Evolutionary conservation across 257 asterid genomes (phyloP), one percentile per base, ranked within the genome.

Genomic region (Solanum ossicruentum): DNA sequence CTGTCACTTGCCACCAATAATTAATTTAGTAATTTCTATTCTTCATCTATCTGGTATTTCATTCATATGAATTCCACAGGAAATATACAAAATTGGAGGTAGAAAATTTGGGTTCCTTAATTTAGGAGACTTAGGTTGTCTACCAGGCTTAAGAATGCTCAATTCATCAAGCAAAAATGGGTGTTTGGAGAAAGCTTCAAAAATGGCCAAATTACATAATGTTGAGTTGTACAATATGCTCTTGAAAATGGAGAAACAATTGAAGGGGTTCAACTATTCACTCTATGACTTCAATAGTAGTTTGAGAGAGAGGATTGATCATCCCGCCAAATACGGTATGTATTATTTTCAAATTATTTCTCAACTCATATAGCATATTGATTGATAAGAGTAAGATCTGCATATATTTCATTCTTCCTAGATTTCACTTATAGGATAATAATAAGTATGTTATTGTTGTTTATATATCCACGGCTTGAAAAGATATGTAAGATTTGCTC

Each of bases 101-200:
- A 88, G 93, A 52, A 93, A 92, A 87, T 92, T 93, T 39, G 91
- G 90, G 84, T 91, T 93, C 81, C 63, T 92, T 26, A 91, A 91
- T 79, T 85, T 93, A n/a, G 95, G 94, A 69, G 92, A 91, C 66
- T 84, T 92, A 88, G 95, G 98, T 58, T 93, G 96, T 84, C 4
- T 86, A 8, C 98, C 98, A 0, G 94, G 93, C 75, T 54, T 92
- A 17, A 92, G 94, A 89, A 83, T 91, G 66, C 88, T 91, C 52
- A 69, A 71, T 32, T 85, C 89, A 6, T 82, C 80, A 82, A 73
- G 47, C 20, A 63, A 85, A 41, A 85, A 83, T 36, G 89, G 83
- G 12, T 94, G 97, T 87, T 85, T 93, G 56, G 84, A 86, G 88
- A 91, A 91, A 67, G 90, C 89, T 75, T 88, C 95, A 47, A 6